Percentiles rank a stretch among this genome's conserved stretches.
Conservation (phyloP, 345 rosid species). For the Bruguiera parviflora region DNA sequence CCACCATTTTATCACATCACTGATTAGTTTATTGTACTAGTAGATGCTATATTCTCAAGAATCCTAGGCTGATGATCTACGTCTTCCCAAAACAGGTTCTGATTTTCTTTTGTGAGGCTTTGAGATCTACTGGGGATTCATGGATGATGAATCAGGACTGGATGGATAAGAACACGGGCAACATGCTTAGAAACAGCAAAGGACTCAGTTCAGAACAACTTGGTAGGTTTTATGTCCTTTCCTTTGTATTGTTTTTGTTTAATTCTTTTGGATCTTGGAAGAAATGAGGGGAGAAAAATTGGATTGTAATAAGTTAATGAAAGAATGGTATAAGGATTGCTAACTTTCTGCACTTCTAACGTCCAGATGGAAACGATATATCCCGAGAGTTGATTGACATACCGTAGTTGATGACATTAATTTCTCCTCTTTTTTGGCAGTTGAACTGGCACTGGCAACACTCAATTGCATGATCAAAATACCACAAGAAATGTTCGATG, state of each 20-base stretch:
- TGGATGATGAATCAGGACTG: conserved; percentile 52
- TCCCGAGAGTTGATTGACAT: background rate
- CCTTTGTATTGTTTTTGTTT: background rate
- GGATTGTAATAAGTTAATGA: too few relatives aligned
- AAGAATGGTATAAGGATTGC: too few relatives aligned
- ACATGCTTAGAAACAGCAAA: conserved; percentile 36
- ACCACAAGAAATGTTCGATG: conserved; percentile 49
- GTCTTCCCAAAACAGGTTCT: conserved; percentile 40
- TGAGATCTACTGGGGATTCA: conserved; percentile 62
- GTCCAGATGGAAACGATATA: background rate
- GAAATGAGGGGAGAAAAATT: too few relatives aligned
- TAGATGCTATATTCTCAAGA: background rate
- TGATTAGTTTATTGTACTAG: background rate
- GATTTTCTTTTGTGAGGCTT: conserved; percentile 41
- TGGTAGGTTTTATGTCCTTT: conserved; percentile 34
- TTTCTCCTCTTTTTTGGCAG: conserved; percentile 26
- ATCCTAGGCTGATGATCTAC: background rate
- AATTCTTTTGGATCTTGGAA: background rate
- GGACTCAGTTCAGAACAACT: conserved; percentile 39
- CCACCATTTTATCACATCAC: conserved; percentile 4
- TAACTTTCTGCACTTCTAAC: background rate
- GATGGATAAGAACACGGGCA: conserved; percentile 42
- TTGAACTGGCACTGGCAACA: conserved; percentile 49
- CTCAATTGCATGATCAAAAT: conserved; percentile 56
- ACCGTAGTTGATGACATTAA: background rate